Evolutionary conservation across 495 filamentous ascomycete genomes (phyloP).

Genomic region (Podospora comata): DNA sequence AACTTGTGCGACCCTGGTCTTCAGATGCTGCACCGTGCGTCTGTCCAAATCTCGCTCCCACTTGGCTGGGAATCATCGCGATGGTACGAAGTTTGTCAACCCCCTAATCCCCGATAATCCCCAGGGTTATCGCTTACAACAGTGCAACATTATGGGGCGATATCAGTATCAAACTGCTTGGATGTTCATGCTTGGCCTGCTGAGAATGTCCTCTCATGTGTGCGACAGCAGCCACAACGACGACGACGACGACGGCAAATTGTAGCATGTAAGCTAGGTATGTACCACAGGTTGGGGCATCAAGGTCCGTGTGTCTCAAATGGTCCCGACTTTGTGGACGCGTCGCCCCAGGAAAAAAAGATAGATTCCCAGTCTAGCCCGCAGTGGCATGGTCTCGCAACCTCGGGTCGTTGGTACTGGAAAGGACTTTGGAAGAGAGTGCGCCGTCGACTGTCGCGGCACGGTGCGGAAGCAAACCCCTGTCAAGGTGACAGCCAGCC

Average conservation of each 20-base stretch:
- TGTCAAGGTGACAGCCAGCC: neutral
- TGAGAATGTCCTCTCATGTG: no score
- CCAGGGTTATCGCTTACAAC: no score
- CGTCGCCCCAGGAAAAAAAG: neutral
- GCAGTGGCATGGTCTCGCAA: neutral
- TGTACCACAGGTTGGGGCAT: no score
- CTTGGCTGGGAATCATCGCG: neutral
- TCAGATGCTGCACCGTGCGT: constrained; percentile 1
- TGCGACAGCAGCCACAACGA: no score
- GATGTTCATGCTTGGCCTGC: no score
- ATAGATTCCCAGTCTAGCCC: no score
- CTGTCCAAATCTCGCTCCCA: neutral
- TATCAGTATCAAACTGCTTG: no score
- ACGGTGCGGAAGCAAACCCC: constrained; percentile 12
- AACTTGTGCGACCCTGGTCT: neutral
- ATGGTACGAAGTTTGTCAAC: no score
- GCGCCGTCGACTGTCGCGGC: constrained; percentile 1
- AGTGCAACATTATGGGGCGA: no score
- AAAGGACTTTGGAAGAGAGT: constrained; percentile 1
- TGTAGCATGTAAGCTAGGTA: no score
- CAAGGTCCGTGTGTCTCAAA: neutral
- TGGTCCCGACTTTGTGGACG: constrained; percentile 13
- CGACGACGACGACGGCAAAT: no score
- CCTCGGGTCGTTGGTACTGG: constrained; percentile 9
- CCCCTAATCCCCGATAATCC: no score